Conservation (phyloP, 495 filamentous ascomycete species). For the Xylaria bambusicola region DNA sequence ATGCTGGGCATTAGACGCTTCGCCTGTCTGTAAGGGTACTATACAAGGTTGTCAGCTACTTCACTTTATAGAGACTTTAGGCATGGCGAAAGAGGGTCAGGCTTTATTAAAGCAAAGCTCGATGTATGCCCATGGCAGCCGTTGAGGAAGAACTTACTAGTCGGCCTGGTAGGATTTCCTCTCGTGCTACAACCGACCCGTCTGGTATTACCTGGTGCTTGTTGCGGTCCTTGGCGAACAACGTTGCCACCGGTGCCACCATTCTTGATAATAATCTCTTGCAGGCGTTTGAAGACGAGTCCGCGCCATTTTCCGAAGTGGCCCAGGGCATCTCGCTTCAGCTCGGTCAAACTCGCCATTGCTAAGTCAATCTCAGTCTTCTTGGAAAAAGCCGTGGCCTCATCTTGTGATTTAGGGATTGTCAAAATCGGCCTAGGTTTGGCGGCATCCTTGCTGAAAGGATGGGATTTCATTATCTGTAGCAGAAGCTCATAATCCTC, state of each 20-base stretch:
- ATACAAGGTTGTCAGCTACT: constrained; percentile 18
- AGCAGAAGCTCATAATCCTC: constrained; percentile 16
- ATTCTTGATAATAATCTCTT: constrained; percentile 44
- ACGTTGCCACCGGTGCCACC: constrained; percentile 27
- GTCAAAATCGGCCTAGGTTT: constrained; percentile 12
- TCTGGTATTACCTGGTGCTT: constrained; percentile 27
- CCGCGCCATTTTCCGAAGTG: constrained; percentile 50
- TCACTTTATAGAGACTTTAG: neutral
- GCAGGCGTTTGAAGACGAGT: constrained; percentile 36
- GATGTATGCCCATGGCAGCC: constrained; percentile 19
- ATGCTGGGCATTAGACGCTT: constrained; percentile 42
- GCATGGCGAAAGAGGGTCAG: neutral
- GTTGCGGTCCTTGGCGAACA: constrained; percentile 16
- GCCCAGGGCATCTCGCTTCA: constrained; percentile 44
- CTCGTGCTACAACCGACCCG: constrained; percentile 20
- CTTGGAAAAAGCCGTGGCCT: constrained; percentile 13
- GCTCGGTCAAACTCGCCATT: constrained; percentile 39
- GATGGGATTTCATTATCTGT: constrained; percentile 18
- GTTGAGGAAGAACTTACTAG: constrained; percentile 34
- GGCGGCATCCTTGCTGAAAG: constrained; percentile 1
- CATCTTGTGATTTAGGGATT: constrained; percentile 23
- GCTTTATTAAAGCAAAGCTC: constrained; percentile 8
- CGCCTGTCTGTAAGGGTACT: constrained; percentile 34
- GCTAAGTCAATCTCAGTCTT: constrained; percentile 31
- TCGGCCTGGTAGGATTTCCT: constrained; percentile 24